phyloP scores from a whole-genome alignment of 441 rosid genomes.

The Aleurites moluccanus region DNA sequence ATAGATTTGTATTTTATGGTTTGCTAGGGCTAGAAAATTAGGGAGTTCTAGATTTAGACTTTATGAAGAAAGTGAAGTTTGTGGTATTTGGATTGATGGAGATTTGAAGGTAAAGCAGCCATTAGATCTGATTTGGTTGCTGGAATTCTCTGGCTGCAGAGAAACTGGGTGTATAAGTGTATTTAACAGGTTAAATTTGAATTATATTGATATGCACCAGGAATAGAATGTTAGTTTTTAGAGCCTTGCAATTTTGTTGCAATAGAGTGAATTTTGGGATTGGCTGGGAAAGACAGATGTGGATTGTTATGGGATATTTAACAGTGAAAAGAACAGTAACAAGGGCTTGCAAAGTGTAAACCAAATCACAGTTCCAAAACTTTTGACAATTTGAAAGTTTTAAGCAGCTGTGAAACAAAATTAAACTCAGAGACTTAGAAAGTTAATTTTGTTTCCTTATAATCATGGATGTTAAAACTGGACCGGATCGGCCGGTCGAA shows the following conservation, averaged over 20 bases:
- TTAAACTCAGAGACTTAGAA: background rate
- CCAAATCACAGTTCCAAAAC: background rate
- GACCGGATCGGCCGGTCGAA: no score
- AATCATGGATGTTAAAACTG: no score
- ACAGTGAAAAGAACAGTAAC: background rate
- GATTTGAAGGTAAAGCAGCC: background rate
- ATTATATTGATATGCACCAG: background rate
- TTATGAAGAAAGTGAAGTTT: background rate
- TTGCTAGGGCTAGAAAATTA: background rate
- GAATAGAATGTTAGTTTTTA: background rate
- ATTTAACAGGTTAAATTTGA: background rate
- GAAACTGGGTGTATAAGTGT: background rate
- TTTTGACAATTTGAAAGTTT: background rate
- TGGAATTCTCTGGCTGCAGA: background rate
- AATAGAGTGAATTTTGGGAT: background rate
- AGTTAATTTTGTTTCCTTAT: background rate
- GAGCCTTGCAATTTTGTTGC: background rate
- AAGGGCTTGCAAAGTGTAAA: background rate
- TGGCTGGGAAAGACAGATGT: background rate
- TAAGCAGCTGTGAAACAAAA: background rate
- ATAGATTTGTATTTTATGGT: background rate
- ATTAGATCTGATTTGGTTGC: background rate
- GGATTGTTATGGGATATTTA: background rate
- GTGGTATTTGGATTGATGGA: background rate
- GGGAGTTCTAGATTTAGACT: background rate